Evolutionary conservation across 768 basidiomycete genomes (phyloP), one percentile per base, ranked within the genome.

Genomic region (Boletus rubescentipes): DNA sequence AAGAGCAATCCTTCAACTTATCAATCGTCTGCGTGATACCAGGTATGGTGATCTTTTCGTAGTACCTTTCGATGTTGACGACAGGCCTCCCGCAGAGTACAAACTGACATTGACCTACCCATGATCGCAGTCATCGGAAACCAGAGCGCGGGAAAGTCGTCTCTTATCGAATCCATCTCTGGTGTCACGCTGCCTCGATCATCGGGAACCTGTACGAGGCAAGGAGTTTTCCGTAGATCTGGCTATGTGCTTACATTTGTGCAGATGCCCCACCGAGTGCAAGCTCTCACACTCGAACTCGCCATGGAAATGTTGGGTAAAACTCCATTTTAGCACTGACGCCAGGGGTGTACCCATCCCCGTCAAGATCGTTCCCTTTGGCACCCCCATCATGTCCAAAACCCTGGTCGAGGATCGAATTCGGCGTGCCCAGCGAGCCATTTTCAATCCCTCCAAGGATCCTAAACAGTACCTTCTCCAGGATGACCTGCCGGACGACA

Each of bases 71-170:
- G 16, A 2, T 18, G 11, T 18, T 57, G 16, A 42, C 11, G 34
- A 21, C 47, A 6, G 16, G 5, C 14, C 20, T 18, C 51, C 10
- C 1, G 7, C 40, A 89, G 88, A 0, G 85, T 86, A 0, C 82
- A 89, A 56, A 73, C 79, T 12, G 85, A 90, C 48, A 81, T 91
- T 10, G 86, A 89, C 60, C 71, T 91, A 0, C 89, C 89, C 0
- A 80, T 83, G 56, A 88, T 91, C 31, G 84, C 82, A 0, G 89
- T 89, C 39, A 79, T 89, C n/a, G 88, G 89, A 1, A 79, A 76
- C 2, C 89, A 91, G 58, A 86, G 83, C 40, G 86, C 85, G 0
- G 89, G 89, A 0, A 90, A 90, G 61, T 88, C 86, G 0, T 90
- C 88, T 0, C 75, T 90, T 4, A 89, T 91, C 12, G 88, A 91